These are phyloP conservation scores for Monosporascus cannonballus DNA, from an alignment of 2,329 filamentous ascomycete species.

Conservation along the genomic window DNA sequence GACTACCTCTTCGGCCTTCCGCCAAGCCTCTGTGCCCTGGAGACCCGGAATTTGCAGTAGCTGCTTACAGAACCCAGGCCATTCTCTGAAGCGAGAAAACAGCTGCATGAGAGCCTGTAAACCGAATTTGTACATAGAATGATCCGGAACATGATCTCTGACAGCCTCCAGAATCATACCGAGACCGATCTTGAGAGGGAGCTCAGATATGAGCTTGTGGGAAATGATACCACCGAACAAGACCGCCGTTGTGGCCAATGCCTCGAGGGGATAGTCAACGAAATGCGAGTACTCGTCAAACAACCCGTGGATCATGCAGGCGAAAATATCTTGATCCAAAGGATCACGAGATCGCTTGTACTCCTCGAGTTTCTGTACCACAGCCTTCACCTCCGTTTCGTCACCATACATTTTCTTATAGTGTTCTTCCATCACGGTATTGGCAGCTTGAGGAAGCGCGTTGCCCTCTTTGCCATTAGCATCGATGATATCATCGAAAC, in stretches of 20 bases:
- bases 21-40: conserved; percentile 77
- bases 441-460: conserved; percentile 68
- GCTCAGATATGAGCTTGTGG: conserved; percentile 80
- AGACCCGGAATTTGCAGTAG: conserved; percentile 77
- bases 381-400: conserved; percentile 77
- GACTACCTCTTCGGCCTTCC: conserved; percentile 75
- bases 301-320: conserved; percentile 96
- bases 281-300: conserved; percentile 98
- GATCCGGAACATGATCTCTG: conserved; percentile 72
- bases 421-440: conserved; percentile 91
- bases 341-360: conserved; percentile 86
- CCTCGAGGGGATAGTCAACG: conserved; percentile 91
- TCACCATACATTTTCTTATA: conserved; percentile 98
- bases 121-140: conserved; percentile 97
- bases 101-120: conserved; percentile 91
- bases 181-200: conserved; percentile 88
- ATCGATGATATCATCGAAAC: conserved; percentile 87
- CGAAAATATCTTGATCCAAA: conserved; percentile 87
- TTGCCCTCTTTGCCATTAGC: conserved; percentile 78
- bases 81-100: conserved; percentile 75
- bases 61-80: conserved; percentile 90
- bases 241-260: conserved; percentile 89
- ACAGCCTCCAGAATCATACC: conserved; percentile 98
- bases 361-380: conserved; percentile 75
- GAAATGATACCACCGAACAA: conserved; percentile 96